Base-by-base conservation (phyloP, 208 protist genomes). In the Trypanosoma theileri region DNA sequence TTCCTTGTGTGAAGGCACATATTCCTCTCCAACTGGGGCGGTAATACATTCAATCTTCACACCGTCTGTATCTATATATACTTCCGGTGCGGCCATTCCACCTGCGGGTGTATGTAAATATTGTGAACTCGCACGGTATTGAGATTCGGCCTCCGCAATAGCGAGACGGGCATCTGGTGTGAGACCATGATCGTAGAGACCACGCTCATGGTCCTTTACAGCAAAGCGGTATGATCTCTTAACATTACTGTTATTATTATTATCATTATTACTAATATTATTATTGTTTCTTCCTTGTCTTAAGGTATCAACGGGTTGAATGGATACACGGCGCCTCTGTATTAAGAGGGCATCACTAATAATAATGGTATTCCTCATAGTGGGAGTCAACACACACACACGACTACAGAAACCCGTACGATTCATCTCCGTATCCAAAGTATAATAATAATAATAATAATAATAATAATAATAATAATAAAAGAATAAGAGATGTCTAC, bases 121-220 rank as follows among this genome's bases (percentile, higher is more conserved):
- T 19, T 63, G 63, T 1, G 77, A 78, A 69, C 79, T 93, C 14
- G 69, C 74, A n/a, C 71, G 66, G 59, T 95, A 95, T 66, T 87
- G 79, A 56, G 40, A 76, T 57, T 92, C 89, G 11, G 85, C 86
- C 61, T 89, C 82, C 19, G 89, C 86, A 24, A 88, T 85, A 40
- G 87, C 74, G 24, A 66, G 58, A 17, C 79, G 68, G 1, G 84
- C 85, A 0, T 89, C 85, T 0, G 83, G 82, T 4, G 77, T 79
- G 17, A 95, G 72, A 58, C 89, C 89, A 69, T 80, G 86, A 41
- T 95, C 81, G 48, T 86, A 77, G 22, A 88, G 59, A 2, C 83
- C 82, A 0, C 85, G 79, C 28, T 95, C 81, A 1, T 45, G 59
- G 41, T 85, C 66, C 28, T 79, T 83, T n/a, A 91, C 53, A 4